Conservation (phyloP, 176 grass and related monocot species). For the Carex scoparia region DNA sequence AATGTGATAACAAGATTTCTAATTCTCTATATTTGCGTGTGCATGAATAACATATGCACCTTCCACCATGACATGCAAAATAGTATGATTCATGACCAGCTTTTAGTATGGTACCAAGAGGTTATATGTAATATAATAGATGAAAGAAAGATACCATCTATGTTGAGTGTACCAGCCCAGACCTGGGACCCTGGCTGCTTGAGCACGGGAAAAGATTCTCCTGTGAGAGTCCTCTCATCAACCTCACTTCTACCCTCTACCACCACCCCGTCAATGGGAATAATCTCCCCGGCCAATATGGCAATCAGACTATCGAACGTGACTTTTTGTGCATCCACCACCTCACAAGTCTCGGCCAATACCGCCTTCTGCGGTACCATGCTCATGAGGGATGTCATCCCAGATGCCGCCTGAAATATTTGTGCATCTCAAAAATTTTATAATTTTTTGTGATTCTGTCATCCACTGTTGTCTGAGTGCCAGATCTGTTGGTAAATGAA, state of each 20-base stretch:
- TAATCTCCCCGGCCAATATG: constrained; percentile 50
- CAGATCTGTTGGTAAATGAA: neutral
- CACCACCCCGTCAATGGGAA: constrained; percentile 63
- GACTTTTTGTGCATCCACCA: constrained; percentile 35
- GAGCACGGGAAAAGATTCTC: constrained; percentile 60
- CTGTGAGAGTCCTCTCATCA: constrained; percentile 78
- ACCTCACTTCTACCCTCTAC: constrained; percentile 53
- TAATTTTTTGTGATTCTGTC: neutral
- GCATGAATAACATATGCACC: too few species aligned
- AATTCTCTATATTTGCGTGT: neutral
- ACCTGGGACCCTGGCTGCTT: constrained; percentile 43
- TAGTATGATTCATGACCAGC: too few species aligned
- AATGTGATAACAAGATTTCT: neutral
- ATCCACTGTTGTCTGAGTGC: neutral
- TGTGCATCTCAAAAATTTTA: neutral
- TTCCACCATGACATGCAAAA: too few species aligned
- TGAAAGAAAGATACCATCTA: constrained; percentile 35
- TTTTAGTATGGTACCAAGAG: neutral
- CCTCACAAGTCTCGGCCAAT: constrained; percentile 32
- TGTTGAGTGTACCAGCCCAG: constrained; percentile 73
- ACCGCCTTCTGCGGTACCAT: constrained; percentile 47
- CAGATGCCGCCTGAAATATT: constrained; percentile 37
- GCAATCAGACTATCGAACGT: constrained; percentile 30
- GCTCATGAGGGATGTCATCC: constrained; percentile 53
- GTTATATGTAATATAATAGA: neutral